phyloP scores from a whole-genome alignment of 176 grass and related monocot species.

The Oryza nivara region DNA sequence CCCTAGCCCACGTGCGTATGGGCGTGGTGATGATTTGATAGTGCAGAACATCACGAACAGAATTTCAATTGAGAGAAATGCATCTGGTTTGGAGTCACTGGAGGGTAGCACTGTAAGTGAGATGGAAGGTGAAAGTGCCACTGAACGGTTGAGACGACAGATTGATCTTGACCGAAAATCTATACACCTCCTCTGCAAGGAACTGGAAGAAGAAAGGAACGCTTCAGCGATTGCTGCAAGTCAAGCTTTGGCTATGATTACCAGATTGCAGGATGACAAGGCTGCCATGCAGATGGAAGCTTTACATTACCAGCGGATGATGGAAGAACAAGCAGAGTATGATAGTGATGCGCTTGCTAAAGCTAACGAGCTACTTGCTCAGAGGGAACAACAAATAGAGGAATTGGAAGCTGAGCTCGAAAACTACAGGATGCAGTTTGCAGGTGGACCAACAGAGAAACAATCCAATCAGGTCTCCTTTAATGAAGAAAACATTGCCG shows the following conservation, averaged over 20 bases:
- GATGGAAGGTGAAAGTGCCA: constrained; percentile 72
- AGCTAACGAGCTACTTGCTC: constrained; percentile 64
- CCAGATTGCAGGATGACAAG: constrained; percentile 95
- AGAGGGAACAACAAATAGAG: constrained; percentile 80
- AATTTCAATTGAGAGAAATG: constrained; percentile 76
- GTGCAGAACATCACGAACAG: constrained; percentile 79
- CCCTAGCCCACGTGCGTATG: constrained; percentile 68
- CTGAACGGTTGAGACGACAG: constrained; percentile 72
- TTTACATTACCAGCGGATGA: constrained; percentile 92
- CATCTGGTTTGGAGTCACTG: constrained; percentile 75
- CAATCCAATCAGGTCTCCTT: constrained; percentile 6
- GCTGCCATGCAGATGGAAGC: constrained; percentile 95
- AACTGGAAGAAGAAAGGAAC: constrained; percentile 93
- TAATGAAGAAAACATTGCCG: constrained; percentile 21
- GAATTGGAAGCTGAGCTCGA: constrained; percentile 72
- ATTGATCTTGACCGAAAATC: constrained; percentile 77
- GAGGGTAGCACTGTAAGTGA: constrained; percentile 84
- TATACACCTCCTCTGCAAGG: constrained; percentile 84
- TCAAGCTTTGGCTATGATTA: constrained; percentile 95
- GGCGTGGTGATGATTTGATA: constrained; percentile 62
- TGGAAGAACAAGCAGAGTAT: constrained; percentile 96
- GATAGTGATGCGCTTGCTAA: constrained; percentile 68
- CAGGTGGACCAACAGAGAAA: constrained; percentile 23
- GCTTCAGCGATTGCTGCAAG: constrained; percentile 86
- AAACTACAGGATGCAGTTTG: constrained; percentile 47